Evolutionary conservation across 2,329 filamentous ascomycete species (phyloP), one percentile per base, ranked within the genome.

Genomic region (Aureobasidium sp.): DNA sequence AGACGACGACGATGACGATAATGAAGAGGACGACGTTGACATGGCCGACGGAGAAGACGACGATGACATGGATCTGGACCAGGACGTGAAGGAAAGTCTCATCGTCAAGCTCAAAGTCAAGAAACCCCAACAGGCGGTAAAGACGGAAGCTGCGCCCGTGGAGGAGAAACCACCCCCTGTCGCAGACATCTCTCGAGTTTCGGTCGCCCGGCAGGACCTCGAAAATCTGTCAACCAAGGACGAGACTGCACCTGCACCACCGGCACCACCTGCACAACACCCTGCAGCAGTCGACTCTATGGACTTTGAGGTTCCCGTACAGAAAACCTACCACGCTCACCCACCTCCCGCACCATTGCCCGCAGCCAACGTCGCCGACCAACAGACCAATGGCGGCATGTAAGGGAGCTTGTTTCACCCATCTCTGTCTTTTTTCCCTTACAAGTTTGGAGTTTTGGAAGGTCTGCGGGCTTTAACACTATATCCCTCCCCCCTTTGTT

Each of bases 31-130:
- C 6, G 64, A 52, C 41, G 22, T 47, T 11, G 66, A 68, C 27
- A 70, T 71, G 61, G 68, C 64, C 37, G 67, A 73, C 14, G 71
- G 71, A 25, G 66, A 65, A 12, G 82, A 86, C 42, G 82, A 73
- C n/a, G 72, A 82, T 25, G 79, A 82, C 52, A 68, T 81, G 47
- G 75, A 74, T 25, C 74, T 79, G 1, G 79, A 80, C 41, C 75
- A 77, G 29, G 69, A 70, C 14, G 73, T 63, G 65, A 37, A 36
- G 25, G 31, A 37, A 15, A 90, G 85, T 67, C 80, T 93, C 44
- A 82, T 96, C 56, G 87, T 96, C 62, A 92, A 89, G 72, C 79
- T 96, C 53, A 72, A 70, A 51, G 61, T 73, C 48, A 61, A 58
- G 49, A 52, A 31, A 45, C 9, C 45, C 2, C 27, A 60, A 27